phyloP scores from a whole-genome alignment of 495 filamentous ascomycete genomes.

The Penicillium macrosclerotiorum region DNA sequence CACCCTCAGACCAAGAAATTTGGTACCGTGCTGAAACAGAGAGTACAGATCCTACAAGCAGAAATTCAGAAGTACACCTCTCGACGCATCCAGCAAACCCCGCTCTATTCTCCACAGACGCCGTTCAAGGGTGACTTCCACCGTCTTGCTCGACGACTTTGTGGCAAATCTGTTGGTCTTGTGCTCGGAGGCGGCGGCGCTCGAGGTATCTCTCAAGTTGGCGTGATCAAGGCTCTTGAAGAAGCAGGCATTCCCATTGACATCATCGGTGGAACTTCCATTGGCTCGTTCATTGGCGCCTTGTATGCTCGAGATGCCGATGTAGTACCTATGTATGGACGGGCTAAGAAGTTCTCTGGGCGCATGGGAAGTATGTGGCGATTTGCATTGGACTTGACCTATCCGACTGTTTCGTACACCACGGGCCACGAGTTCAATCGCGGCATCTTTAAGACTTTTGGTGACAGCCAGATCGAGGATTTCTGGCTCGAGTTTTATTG shows the following conservation, averaged over 20 bases:
- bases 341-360: constrained; percentile 94
- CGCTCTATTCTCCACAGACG: constrained; percentile 85
- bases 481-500: constrained; percentile 99
- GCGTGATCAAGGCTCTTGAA: constrained; percentile 91
- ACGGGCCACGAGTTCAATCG: constrained; percentile 99
- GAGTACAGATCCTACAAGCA: constrained; percentile 91
- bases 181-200: constrained; percentile 94
- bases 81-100: constrained; percentile 75
- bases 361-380: constrained; percentile 98
- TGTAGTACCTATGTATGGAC: constrained; percentile 92
- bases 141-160: constrained; percentile 82
- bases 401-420: constrained; percentile 92
- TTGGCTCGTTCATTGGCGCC: constrained; percentile 95
- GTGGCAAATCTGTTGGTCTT: constrained; percentile 90
- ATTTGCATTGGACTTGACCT: constrained; percentile 92
- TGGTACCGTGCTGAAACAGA: constrained; percentile 82
- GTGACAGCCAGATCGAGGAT: constrained; percentile 94
- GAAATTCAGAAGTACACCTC: constrained; percentile 98
- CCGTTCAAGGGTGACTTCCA: constrained; percentile 97
- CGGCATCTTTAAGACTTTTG: constrained; percentile 98
- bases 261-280: constrained; percentile 93
- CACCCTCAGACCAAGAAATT: constrained; percentile 75
- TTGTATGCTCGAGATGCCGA: constrained; percentile 96
- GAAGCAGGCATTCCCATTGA: constrained; percentile 97
- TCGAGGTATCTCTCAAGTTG: constrained; percentile 85